These are phyloP conservation scores for Nitzschia sp. DNA, from an alignment of 108 stramenopile species.

Conservation along the genomic window DNA sequence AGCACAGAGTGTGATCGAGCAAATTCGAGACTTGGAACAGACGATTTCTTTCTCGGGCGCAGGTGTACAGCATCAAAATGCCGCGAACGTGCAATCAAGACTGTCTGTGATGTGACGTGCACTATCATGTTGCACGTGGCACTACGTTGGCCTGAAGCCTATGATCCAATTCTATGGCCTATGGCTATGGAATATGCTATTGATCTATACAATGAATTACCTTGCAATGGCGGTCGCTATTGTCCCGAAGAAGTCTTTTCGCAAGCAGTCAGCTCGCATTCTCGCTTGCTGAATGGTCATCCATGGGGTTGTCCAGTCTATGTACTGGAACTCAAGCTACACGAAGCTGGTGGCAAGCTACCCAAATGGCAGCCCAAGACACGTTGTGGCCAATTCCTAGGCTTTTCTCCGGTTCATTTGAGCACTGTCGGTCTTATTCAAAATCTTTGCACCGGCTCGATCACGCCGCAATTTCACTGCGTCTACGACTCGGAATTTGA, in stretches of 20 bases:
- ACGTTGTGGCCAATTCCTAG: conserved; percentile 35
- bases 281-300: conserved; percentile 14
- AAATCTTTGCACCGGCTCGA: conserved; percentile 32
- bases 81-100: conserved; percentile 43
- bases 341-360: conserved; percentile 36
- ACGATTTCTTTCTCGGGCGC: conserved; percentile 30
- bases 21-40: conserved; percentile 1
- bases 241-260: conserved; percentile 26
- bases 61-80: conserved; percentile 59
- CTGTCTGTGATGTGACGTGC: conserved; percentile 29
- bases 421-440: conserved; percentile 32
- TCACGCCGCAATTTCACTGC: conserved; percentile 47
- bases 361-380: conserved; percentile 46
- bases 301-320: conserved; percentile 47
- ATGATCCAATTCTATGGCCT: conserved; percentile 30
- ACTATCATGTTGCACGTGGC: conserved; percentile 41
- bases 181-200: conserved; percentile 48
- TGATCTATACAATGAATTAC: conserved; percentile 37
- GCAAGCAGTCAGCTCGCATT: not conserved
- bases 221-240: conserved; percentile 9
- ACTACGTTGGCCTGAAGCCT: conserved; percentile 49
- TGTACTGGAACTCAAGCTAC: conserved; percentile 42
- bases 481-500: conserved; percentile 45
- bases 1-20: not conserved
- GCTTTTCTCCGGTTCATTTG: conserved; percentile 37